These are phyloP conservation scores for Acer negundo DNA, from an alignment of 345 rosid species.

Conservation along the genomic window DNA sequence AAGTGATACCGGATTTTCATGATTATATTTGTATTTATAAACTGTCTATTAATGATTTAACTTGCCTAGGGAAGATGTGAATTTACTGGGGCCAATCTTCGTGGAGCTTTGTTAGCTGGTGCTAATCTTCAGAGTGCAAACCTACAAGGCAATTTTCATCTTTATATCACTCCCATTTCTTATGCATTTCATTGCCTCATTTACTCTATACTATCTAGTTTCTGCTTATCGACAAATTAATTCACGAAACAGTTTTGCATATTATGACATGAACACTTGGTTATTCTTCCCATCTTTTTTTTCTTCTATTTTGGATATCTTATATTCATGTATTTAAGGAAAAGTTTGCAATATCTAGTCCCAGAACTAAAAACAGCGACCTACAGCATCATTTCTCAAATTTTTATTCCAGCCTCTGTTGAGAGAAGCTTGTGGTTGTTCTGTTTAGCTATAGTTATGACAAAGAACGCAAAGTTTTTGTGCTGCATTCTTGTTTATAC, in stretches of 20 bases:
- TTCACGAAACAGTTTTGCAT: not conserved
- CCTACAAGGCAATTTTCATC: conserved; percentile 61
- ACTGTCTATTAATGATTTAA: conserved; percentile 25
- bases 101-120: conserved; percentile 85
- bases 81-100: conserved; percentile 86
- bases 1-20: conserved; percentile 11
- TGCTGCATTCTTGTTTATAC: not conserved
- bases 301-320: not conserved
- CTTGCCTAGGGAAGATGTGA: conserved; percentile 85
- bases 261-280: not conserved
- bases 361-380: not conserved
- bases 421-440: not conserved
- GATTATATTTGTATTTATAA: not conserved
- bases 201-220: not conserved
- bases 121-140: conserved; percentile 95
- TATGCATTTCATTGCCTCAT: not conserved
- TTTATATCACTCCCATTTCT: not conserved
- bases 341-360: not conserved
- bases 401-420: not conserved
- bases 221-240: not conserved
- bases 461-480: not conserved
- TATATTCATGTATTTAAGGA: not conserved
- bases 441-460: not conserved
- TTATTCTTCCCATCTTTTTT: not conserved
- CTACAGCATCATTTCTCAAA: not conserved